These are phyloP conservation scores for Lasiodiplodia hormozganensis DNA, from an alignment of 2,329 filamentous ascomycete genomes.

Conservation along the genomic window DNA sequence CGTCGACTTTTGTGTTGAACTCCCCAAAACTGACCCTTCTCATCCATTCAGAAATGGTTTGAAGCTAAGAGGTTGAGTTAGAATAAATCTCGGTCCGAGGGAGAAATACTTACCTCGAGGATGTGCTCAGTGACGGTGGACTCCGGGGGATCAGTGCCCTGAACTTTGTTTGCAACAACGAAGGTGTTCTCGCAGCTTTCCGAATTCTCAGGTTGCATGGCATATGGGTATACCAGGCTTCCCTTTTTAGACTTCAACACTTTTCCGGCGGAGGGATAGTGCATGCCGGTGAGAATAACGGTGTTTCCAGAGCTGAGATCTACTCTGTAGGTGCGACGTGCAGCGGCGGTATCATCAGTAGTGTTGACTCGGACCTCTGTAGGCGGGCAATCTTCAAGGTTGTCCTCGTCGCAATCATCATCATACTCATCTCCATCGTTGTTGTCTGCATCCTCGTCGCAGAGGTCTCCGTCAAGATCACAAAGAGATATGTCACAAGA, in stretches of 20 bases:
- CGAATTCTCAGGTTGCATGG: background rate
- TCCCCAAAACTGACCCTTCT: background rate
- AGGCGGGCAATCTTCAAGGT: background rate
- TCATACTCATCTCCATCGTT: background rate
- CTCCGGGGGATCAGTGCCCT: background rate
- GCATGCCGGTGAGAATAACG: background rate
- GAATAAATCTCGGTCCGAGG: background rate
- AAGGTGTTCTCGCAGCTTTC: background rate
- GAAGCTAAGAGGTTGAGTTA: background rate
- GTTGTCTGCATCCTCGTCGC: background rate
- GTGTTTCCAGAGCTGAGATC: rapidly evolving
- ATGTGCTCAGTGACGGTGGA: background rate
- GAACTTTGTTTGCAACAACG: background rate
- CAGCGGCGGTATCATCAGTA: background rate
- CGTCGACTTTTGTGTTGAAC: background rate
- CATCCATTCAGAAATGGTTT: background rate
- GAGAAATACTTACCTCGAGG: background rate
- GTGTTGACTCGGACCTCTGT: background rate
- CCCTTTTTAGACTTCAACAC: background rate
- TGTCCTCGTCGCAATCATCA: background rate
- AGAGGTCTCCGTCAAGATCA: background rate
- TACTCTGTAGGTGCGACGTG: background rate
- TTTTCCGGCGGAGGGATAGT: background rate
- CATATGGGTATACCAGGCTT: background rate
- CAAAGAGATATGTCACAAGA: background rate